These are phyloP conservation scores for Penicillium paradoxum DNA, from an alignment of 495 filamentous ascomycete species.

Conservation along the genomic window DNA sequence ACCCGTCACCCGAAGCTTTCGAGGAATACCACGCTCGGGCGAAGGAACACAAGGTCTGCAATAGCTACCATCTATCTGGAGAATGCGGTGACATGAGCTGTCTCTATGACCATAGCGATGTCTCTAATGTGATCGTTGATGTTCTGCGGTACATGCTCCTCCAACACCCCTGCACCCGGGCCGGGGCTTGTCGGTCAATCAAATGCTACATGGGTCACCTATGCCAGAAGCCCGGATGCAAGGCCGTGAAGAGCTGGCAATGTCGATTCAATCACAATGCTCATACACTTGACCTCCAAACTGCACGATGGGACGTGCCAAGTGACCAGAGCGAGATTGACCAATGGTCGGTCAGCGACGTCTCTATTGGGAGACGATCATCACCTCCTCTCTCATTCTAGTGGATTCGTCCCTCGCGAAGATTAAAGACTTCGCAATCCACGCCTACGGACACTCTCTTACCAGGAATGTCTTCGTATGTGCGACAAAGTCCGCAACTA, in stretches of 20 bases:
- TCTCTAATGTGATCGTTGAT: slow-evolving; percentile 26
- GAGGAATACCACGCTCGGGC: slow-evolving; percentile 30
- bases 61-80: slow-evolving; percentile 39
- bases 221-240: slow-evolving; percentile 41
- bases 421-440: neutral
- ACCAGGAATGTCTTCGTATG: slow-evolving; percentile 9
- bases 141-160: slow-evolving; percentile 37
- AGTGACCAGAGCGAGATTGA: slow-evolving; percentile 18
- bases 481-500: slow-evolving; percentile 1
- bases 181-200: slow-evolving; percentile 32
- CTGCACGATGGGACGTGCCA: slow-evolving; percentile 27
- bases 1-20: slow-evolving; percentile 23
- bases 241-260: slow-evolving; percentile 29
- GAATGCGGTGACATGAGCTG: slow-evolving; percentile 36
- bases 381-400: slow-evolving; percentile 3
- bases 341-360: slow-evolving; percentile 19
- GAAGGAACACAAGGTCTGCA: slow-evolving; percentile 38
- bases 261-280: slow-evolving; percentile 32
- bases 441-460: slow-evolving; percentile 6
- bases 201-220: slow-evolving; percentile 44
- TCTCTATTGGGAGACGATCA: slow-evolving; percentile 16
- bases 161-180: slow-evolving; percentile 33
- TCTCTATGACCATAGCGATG: slow-evolving; percentile 34
- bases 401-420: neutral
- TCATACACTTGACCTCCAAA: slow-evolving; percentile 30